These are phyloP conservation scores for Orobanche coerulescens DNA, from an alignment of 257 asterid genomes.

Conservation along the genomic window DNA sequence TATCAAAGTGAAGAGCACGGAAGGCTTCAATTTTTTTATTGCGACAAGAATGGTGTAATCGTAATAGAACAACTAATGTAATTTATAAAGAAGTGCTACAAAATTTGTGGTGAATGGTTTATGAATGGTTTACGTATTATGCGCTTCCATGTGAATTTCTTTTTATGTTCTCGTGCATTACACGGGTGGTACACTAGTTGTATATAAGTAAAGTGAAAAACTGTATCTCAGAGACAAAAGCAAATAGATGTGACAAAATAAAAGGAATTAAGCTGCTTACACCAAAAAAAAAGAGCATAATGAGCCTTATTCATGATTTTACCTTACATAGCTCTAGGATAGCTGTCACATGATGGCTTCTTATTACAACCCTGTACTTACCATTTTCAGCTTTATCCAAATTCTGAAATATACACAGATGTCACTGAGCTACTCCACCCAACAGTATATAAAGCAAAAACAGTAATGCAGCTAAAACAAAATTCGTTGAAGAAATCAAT, in stretches of 20 bases:
- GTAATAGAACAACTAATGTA: too few relatives aligned
- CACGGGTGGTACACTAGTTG: too few relatives aligned
- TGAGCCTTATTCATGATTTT: constrained; percentile 14
- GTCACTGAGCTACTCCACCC: not conserved
- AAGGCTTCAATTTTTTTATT: too few relatives aligned
- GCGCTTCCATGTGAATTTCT: too few relatives aligned
- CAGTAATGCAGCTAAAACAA: constrained; percentile 5
- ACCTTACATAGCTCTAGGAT: constrained; percentile 89
- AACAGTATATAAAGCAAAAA: constrained; percentile 10
- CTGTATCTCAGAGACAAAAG: constrained; percentile 1
- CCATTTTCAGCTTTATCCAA: constrained; percentile 68
- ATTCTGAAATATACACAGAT: constrained; percentile 39
- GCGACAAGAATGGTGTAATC: too few relatives aligned
- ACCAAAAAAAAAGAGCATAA: constrained; percentile 1
- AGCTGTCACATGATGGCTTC: constrained; percentile 80
- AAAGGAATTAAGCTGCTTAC: constrained; percentile 10
- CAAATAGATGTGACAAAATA: constrained; percentile 3
- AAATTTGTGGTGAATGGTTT: too few relatives aligned
- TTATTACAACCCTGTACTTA: constrained; percentile 58
- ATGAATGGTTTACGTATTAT: too few relatives aligned
- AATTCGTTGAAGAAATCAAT: constrained; percentile 6
- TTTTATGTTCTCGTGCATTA: too few relatives aligned
- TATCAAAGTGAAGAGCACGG: too few relatives aligned
- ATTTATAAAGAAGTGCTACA: too few relatives aligned
- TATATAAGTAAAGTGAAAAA: not conserved